A percentile compares a stretch with the other conserved stretches of the same genome.
Evolutionary conservation across 2,329 filamentous ascomycete species (phyloP).

Genomic region (Huntiella moniliformis): DNA sequence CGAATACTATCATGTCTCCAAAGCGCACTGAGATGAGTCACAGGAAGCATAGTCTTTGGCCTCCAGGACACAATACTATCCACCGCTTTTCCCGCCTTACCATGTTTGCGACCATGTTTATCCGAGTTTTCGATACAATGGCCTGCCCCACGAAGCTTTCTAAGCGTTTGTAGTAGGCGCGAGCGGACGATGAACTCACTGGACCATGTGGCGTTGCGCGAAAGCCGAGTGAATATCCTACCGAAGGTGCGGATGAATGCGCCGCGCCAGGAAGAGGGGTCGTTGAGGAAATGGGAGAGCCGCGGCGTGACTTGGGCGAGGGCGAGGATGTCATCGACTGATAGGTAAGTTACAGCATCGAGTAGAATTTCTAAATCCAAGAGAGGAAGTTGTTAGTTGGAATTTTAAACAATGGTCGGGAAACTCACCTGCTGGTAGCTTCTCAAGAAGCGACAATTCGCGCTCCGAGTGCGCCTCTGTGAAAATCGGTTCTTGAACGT

Average conservation of each 20-base stretch:
- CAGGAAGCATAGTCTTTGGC: background rate
- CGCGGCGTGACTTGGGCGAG: constrained; percentile 74
- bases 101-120: background rate
- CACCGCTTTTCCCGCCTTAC: background rate
- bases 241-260: constrained; percentile 86
- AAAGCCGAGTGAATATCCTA: constrained; percentile 22
- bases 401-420: background rate
- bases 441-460: too few relatives aligned
- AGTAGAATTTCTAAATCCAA: constrained; percentile 59
- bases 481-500: too few relatives aligned
- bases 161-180: constrained; percentile 64
- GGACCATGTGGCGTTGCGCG: constrained; percentile 25
- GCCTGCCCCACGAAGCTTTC: constrained; percentile 19
- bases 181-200: constrained; percentile 38
- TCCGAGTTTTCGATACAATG: background rate
- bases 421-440: too few relatives aligned
- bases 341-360: constrained; percentile 76
- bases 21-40: background rate
- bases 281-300: constrained; percentile 73
- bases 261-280: constrained; percentile 81
- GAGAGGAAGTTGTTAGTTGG: background rate
- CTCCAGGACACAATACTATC: background rate
- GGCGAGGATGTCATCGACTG: constrained; percentile 63
- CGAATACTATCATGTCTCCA: background rate
- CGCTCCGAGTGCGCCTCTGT: too few relatives aligned